Evolutionary conservation across 768 basidiomycete species (phyloP).

Genomic region (Hericium erinaceus): DNA sequence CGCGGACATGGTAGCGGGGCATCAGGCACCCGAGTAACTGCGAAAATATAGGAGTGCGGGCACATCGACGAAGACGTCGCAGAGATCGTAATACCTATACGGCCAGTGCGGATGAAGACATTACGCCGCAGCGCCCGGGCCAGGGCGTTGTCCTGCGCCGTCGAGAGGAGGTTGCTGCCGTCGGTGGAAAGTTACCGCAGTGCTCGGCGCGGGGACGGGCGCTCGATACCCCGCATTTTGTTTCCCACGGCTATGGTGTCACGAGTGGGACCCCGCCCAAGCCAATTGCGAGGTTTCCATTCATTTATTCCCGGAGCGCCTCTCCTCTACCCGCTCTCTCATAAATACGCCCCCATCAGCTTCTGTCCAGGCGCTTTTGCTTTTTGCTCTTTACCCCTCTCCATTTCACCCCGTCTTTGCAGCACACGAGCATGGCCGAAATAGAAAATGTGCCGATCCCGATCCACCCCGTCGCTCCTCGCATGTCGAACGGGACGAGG

Average conservation of each 20-base stretch:
- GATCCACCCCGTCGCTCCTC: constrained; percentile 70
- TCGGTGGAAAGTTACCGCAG: no score
- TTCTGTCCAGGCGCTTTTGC: not conserved
- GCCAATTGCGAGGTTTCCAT: no score
- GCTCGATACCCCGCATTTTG: not conserved
- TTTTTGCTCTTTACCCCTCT: not conserved
- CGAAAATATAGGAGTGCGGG: no score
- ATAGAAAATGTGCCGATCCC: constrained; percentile 13
- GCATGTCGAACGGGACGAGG: constrained; percentile 53
- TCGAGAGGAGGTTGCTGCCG: no score
- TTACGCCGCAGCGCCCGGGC: no score
- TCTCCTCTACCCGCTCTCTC: not conserved
- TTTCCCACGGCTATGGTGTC: not conserved
- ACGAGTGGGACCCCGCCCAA: not conserved
- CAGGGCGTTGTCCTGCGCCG: no score
- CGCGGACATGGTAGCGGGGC: no score
- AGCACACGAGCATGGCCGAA: constrained; percentile 18
- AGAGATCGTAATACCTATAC: no score
- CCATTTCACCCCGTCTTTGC: not conserved
- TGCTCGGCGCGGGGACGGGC: not conserved
- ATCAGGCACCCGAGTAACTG: no score
- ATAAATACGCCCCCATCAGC: not conserved
- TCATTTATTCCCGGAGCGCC: not conserved
- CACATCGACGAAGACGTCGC: no score
- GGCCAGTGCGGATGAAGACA: no score